Evolutionary conservation across 2,329 filamentous ascomycete species (phyloP), one percentile per base, ranked within the genome.

Genomic region (Ophiostoma piceae): DNA sequence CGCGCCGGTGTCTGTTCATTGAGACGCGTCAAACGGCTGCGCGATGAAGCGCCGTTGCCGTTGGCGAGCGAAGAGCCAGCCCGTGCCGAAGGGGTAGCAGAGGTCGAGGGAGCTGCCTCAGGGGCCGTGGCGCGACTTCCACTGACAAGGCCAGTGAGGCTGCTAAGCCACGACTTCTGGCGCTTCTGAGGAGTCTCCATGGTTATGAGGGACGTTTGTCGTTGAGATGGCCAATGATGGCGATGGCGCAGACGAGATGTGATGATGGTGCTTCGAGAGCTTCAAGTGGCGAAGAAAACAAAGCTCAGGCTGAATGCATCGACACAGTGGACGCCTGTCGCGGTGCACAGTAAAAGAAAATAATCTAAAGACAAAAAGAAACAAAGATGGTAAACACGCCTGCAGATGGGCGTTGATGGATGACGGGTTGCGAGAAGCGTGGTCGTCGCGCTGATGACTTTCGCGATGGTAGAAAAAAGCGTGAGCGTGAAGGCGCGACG

Each of bases 111-210:
- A 39, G 62, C 66, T n/a, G 35, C 22, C 29, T 70, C 68, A 37
- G 62, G 68, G 66, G 43, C 47, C 3, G 69, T 70, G 37, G 43
- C 47, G 41, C 70, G 69, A 64, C 69, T 67, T 47, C 69, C 72
- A 35, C 68, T 68, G 51, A 73, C 71, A 7, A 73, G 67, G 47
- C 72, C 70, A 12, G 71, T 72, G 54, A 73, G 67, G 72, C 72
- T 72, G 70, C 71, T 72, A 54, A 73, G 69, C 72, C 72, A 73
- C 2, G 72, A 73, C 71, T 71, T 73, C 26, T 57, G 71, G 14
- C 69, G 69, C 68, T 70, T 72, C 60, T 72, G 71, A 16, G 72
- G 69, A 8, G 72, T 71, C 64, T 73, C 72, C 72, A 73, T 73
- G 71, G 43, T 70, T 51, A 65, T 67, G 64, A 37, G 16, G 29